Evolutionary conservation across 1,284 basidiomycete species (phyloP), one percentile per base, ranked within the genome.

Genomic region (Singerocomus inundabilis): DNA sequence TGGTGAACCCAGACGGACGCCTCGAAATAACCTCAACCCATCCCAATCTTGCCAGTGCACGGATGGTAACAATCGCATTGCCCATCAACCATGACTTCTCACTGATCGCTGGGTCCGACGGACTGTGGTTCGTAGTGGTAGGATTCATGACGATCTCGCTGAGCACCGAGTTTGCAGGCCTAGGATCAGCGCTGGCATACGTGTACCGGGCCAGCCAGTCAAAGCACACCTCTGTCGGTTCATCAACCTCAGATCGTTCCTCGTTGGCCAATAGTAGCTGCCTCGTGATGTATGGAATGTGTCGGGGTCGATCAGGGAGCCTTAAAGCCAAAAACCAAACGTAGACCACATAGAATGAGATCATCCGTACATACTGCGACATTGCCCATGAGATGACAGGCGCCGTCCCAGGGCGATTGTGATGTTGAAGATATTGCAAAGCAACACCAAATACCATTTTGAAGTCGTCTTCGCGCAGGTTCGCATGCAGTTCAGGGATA

Each of bases 171-270:
- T 78, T 80, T 1, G 91, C 84, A 1, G 95, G 93, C 44, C 91
- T 84, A 0, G 96, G 92, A 63, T 98, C 93, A 12, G 93, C 93
- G 59, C 91, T 95, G 21, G 89, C 92, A 63, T 96, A 98, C 0
- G 96, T 90, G 67, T 97, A 98, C 15, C 97, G 81, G 16, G 93
- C 91, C 7, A 99, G 78, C 91, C 96, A 99, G 69, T 99, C 97
- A 63, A 99, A 96, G 67, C 93, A 97, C 21, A 98, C 95, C 68
- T 98, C 93, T 0, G 93, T 93, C 40, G 91, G 87, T 58, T 93
- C 93, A 64, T 98, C 94, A 2, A 97, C 75, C 35, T 82, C 75
- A 5, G 75, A 72, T 44, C 83, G 82, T 21, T 82, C 85, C 54
- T 92, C 89, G 69, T 96, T 95, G 11, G 93, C 94, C 37, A 95